A percentile compares a stretch with the other conserved stretches of the same genome.
phyloP scores from a whole-genome alignment of 805 yeast genomes.

The Sporopachydermia lactativora region DNA sequence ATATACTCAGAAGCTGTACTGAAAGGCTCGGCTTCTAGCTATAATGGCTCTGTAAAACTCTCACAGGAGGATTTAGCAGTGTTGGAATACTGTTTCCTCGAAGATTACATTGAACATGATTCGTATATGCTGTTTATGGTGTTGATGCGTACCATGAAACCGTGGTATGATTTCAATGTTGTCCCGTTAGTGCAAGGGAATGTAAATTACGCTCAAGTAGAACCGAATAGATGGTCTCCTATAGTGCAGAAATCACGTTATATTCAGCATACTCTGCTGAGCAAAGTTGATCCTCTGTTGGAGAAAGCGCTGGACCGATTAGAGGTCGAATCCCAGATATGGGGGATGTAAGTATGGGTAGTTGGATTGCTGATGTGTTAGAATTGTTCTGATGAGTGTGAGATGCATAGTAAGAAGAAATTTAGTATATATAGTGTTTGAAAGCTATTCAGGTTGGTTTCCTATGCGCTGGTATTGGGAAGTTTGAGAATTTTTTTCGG shows the following conservation, averaged over 20 bases:
- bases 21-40: background rate
- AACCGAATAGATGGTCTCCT: slow-evolving; percentile 10
- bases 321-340: slow-evolving; percentile 21
- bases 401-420: background rate
- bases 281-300: slow-evolving; percentile 17
- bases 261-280: slow-evolving; percentile 18
- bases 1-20: slow-evolving; percentile 2
- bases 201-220: background rate
- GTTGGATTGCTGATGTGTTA: no score
- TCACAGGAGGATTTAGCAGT: slow-evolving; percentile 5
- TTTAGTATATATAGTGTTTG: background rate
- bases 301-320: slow-evolving; percentile 12
- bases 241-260: slow-evolving; percentile 17
- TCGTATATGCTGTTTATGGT: slow-evolving; percentile 16
- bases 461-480: no score
- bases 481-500: no score
- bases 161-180: slow-evolving; percentile 15
- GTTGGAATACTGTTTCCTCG: slow-evolving; percentile 8
- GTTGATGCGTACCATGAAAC: slow-evolving; percentile 17
- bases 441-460: no score
- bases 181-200: background rate
- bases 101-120: slow-evolving; percentile 16
- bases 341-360: slow-evolving; percentile 16
- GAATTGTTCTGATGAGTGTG: no score
- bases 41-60: slow-evolving; percentile 1